Percentiles rank a stretch among this genome's conserved stretches.
Conservation (phyloP, 2,329 filamentous ascomycete species). For the Trichoderma koningii region DNA sequence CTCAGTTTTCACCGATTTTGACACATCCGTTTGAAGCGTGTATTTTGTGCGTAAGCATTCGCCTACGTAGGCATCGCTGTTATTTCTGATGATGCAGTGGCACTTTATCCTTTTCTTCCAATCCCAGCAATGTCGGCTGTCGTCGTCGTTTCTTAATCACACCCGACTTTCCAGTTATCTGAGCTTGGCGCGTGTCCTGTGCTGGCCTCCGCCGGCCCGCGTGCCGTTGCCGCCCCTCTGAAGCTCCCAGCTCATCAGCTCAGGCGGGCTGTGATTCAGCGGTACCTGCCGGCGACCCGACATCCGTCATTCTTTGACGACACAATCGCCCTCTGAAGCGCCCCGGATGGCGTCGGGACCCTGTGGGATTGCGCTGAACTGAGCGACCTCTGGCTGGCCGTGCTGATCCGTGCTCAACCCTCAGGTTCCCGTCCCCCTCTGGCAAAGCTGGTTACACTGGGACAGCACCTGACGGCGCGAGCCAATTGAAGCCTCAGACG, state of each 20-base stretch:
- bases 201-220: constrained; percentile 6
- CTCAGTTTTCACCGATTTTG: background rate
- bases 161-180: background rate
- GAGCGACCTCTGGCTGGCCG: background rate
- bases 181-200: background rate
- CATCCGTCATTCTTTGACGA: background rate
- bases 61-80: no score
- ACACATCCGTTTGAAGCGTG: background rate
- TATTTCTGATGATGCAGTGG: no score
- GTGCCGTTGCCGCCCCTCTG: background rate
- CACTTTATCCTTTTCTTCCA: background rate
- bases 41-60: constrained; percentile 24
- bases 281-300: constrained; percentile 32
- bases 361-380: constrained; percentile 1
- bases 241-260: constrained; percentile 29
- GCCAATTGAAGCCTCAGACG: constrained; percentile 23
- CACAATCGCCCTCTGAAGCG: background rate
- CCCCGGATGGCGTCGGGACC: constrained; percentile 9
- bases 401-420: background rate
- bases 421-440: background rate
- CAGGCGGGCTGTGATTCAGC: constrained; percentile 31
- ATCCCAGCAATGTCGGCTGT: background rate
- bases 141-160: background rate
- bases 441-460: constrained; percentile 23
- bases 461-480: constrained; percentile 8